Base-by-base conservation (phyloP, 768 basidiomycete genomes). In the Boletales sp. region DNA sequence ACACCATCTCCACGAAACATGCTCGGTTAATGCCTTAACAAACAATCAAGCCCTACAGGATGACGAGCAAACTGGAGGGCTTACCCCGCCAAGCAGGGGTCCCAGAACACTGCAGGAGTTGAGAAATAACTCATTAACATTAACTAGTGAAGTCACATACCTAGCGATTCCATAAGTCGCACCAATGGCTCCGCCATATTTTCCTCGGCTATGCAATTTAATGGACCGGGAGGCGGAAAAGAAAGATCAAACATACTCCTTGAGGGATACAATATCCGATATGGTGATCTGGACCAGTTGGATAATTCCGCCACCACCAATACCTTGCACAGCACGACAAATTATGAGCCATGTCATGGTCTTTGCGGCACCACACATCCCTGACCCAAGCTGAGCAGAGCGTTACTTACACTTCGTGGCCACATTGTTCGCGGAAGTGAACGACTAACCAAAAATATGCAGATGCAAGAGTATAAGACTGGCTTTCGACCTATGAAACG, bases 301-400 rank as follows among this genome's bases (percentile, higher is more conserved):
- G 9, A 63, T 49, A 40, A 71, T 71, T 10, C 68, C 74, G 1
- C 73, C 72, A 3, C 69, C 74, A 17, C 75, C 74, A 15, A 76
- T 62, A 35, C 74, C 75, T 57, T 77, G 75, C 2, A 76, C 45
- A 4, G 70, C 74, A 17, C 76, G 70, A 35, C 61, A 64, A 19
- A 68, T 50, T 53, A 70, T 70, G 31, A 77, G 63, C 74, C 73
- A 75, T 8, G 65, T 60, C 69, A 76, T 72, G 21, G 31, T 71
- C 56, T 75, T 69, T 4, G 74, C 73, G n/a, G 74, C 71, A 33
- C 72, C 75, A 52, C 74, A 75, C 19, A 75, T 47, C 3, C 67
- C 72, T 19, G 72, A 74, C 35, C 68, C 70, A 33, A 68, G 39
- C 70, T 70, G n/a, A 17, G 21, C 21, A 38, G 1, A n/a, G 15